Evolutionary conservation across 225 moss, liverwort and hornwort genomes (phyloP), one percentile per base, ranked within the genome.

Genomic region (Antitrichia curtipendula): DNA sequence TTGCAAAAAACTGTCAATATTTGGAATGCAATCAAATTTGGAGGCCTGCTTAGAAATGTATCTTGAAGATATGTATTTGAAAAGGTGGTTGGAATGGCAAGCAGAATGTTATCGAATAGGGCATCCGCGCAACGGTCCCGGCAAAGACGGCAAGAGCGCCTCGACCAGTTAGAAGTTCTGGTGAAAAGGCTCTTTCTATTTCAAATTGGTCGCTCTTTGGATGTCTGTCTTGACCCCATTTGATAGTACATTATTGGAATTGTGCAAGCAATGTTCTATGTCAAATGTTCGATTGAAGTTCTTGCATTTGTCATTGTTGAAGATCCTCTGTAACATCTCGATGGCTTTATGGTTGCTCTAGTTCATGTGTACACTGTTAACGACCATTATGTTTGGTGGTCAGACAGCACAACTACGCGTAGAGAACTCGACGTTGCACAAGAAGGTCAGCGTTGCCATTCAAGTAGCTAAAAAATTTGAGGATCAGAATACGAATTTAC

Each of bases 71-170:
- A 5, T 49, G 28, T 84, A 23, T 66, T 71, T 84, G 32, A 58
- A 58, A 72, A 13, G 24, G 71, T 72, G 45, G 43, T 76, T 84
- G 68, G 60, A 57, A 75, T 88, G 84, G 85, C 59, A 73, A 83
- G 36, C 92, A 96, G 96, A 89, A 96, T 93, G 94, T 70, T 94
- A 58, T 96, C 96, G 41, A 96, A 96, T 75, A 91, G 95, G 53
- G 96, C 95, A 64, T 96, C 96, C 47, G 96, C 96, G 61, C 96
- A 94, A 83, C 93, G 96, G 49, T 96, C 96, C 41, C 90, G 96
- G 83, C 94, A 91, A 86, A 87, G 95, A 88, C 89, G 95, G 53
- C 96, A 95, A 90, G 96, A 96, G 81, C 93, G 95, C 60, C 90
- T 95, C 81, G 94, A 96, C 81, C 92, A 95, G 47, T 89, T 95